phyloP scores from a whole-genome alignment of 306 rosid genomes.

The Senna tora region DNA sequence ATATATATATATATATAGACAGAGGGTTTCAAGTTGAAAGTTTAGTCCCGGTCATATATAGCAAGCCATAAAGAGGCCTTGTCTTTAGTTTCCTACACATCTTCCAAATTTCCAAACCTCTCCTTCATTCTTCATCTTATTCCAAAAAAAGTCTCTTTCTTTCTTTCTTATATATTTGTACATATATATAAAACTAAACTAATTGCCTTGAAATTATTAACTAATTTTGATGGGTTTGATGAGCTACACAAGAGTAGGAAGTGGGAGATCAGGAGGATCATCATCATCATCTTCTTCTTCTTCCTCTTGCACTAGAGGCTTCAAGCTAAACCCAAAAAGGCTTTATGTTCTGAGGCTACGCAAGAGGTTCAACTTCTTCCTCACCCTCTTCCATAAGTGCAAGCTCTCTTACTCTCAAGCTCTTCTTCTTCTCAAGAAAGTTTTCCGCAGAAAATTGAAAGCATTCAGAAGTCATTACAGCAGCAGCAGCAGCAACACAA shows the following conservation, averaged over 20 bases:
- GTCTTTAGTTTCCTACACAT: slow-evolving; percentile 18
- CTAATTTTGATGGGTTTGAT: slow-evolving; percentile 51
- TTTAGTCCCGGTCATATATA: slow-evolving; percentile 31
- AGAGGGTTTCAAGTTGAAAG: slow-evolving; percentile 17
- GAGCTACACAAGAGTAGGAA: slow-evolving; percentile 53
- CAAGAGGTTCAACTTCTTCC: slow-evolving; percentile 50
- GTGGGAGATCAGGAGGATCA: slow-evolving; percentile 20
- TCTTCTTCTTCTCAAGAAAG: slow-evolving; percentile 41
- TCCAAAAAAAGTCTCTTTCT: too few species aligned
- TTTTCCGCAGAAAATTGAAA: slow-evolving; percentile 31
- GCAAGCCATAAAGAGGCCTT: slow-evolving; percentile 26
- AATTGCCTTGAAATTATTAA: too few species aligned
- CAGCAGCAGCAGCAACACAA: slow-evolving; percentile 12
- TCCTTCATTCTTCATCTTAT: slow-evolving; percentile 33
- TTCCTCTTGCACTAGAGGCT: slow-evolving; percentile 44
- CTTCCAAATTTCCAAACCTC: slow-evolving; percentile 26
- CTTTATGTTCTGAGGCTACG: slow-evolving; percentile 44
- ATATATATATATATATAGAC: slow-evolving; percentile 23
- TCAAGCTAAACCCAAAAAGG: slow-evolving; percentile 58
- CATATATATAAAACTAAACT: too few species aligned
- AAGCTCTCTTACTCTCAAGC: slow-evolving; percentile 51
- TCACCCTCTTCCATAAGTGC: slow-evolving; percentile 50
- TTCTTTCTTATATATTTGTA: slow-evolving; percentile 1
- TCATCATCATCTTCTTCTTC: background rate
- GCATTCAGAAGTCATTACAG: slow-evolving; percentile 40